A percentile compares a stretch with the other conserved stretches of the same genome.
phyloP scores from a whole-genome alignment of 1,284 basidiomycete genomes.

The Ganoderma lingzhi region DNA sequence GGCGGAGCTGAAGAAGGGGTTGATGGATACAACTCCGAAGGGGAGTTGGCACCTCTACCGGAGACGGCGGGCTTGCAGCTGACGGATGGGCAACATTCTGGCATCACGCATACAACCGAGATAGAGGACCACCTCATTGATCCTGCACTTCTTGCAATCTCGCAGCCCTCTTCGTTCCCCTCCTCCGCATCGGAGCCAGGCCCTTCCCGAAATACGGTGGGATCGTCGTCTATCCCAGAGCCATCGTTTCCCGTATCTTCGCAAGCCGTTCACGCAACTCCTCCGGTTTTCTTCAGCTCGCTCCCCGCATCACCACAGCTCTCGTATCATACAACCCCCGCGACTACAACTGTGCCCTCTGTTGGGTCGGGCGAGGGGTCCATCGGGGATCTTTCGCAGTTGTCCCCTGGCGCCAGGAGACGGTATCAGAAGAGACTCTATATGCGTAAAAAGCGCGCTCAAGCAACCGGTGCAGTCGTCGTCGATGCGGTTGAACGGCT shows the following conservation, averaged over 20 bases:
- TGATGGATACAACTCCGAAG: neutral
- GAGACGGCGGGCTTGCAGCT: neutral
- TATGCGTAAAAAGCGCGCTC: constrained; percentile 76
- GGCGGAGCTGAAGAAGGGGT: neutral
- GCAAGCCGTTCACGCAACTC: neutral
- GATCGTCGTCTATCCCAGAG: neutral
- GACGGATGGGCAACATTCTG: neutral
- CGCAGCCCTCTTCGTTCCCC: constrained; percentile 15
- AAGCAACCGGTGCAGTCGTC: constrained; percentile 47
- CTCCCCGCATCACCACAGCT: neutral
- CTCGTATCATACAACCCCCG: neutral
- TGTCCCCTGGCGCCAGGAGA: constrained; percentile 60
- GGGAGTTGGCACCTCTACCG: neutral
- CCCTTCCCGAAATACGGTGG: neutral
- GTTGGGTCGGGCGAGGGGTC: constrained; percentile 4
- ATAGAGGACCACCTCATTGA: constrained; percentile 39
- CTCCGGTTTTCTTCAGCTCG: constrained; percentile 12
- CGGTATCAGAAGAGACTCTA: constrained; percentile 68
- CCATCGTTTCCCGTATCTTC: neutral
- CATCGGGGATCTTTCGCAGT: constrained; percentile 21
- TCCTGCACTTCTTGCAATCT: constrained; percentile 37
- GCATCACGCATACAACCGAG: neutral
- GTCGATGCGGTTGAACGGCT: constrained; percentile 46
- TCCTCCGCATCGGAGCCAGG: neutral
- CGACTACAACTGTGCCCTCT: neutral